A percentile compares a stretch with the other conserved stretches of the same genome.
phyloP scores from a whole-genome alignment of 2,329 filamentous ascomycete species.

The Aspergillus sp. region DNA sequence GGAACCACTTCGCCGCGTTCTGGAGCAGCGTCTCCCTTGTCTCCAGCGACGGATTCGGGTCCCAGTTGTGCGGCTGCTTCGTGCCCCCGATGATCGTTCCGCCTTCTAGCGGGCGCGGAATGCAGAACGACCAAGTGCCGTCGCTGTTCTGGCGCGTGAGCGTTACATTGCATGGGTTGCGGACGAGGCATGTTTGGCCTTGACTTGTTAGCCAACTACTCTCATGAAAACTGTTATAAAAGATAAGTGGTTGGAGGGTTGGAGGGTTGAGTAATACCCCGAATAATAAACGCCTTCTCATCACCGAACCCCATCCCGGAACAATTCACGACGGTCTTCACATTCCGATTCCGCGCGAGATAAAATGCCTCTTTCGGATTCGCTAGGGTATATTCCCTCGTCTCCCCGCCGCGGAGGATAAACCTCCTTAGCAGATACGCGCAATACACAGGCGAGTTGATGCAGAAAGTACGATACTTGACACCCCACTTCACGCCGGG shows the following conservation, averaged over 20 bases:
- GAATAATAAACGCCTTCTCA: slow-evolving; percentile 44
- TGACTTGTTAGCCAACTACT: background rate
- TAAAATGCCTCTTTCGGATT: slow-evolving; percentile 40
- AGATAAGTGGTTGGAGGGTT: too few species aligned
- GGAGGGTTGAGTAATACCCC: slow-evolving; percentile 30
- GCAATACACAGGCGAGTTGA: slow-evolving; percentile 48
- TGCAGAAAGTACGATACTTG: slow-evolving; percentile 41
- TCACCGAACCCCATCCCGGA: slow-evolving; percentile 46
- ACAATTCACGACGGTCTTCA: slow-evolving; percentile 46
- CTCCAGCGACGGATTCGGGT: slow-evolving; percentile 48
- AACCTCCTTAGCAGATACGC: slow-evolving; percentile 43
- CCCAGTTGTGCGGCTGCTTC: slow-evolving; percentile 61
- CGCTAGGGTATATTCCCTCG: slow-evolving; percentile 27
- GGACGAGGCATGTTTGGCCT: slow-evolving; percentile 51
- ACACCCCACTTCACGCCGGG: slow-evolving; percentile 41
- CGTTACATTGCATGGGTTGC: slow-evolving; percentile 43
- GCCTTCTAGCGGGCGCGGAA: slow-evolving; percentile 61
- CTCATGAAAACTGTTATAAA: background rate
- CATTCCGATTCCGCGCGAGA: slow-evolving; percentile 27
- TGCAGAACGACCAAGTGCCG: slow-evolving; percentile 63
- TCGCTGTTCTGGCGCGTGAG: slow-evolving; percentile 64
- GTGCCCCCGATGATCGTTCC: slow-evolving; percentile 68
- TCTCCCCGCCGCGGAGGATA: slow-evolving; percentile 38
- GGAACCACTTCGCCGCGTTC: slow-evolving; percentile 42
- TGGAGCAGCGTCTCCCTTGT: slow-evolving; percentile 51